These are phyloP conservation scores for Knoxdaviesia capensis DNA, from an alignment of 2,329 filamentous ascomycete species.

Conservation along the genomic window DNA sequence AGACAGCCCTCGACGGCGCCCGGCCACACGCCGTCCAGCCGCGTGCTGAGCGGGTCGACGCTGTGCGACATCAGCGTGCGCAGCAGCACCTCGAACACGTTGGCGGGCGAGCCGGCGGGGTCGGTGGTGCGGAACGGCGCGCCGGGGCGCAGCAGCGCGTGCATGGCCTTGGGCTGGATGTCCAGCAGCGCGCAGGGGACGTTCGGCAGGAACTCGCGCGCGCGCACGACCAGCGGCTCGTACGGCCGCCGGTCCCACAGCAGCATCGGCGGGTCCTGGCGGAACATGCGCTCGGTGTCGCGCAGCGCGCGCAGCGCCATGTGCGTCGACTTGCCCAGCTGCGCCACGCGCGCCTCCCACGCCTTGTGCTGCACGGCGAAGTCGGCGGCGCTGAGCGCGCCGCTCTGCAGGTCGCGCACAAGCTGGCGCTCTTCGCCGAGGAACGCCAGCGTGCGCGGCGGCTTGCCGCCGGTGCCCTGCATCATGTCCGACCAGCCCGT, in stretches of 20 bases:
- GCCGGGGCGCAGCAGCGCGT: constrained; percentile 24
- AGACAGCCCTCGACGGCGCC: constrained; percentile 36
- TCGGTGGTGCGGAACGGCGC: constrained; percentile 17
- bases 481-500: too few relatives aligned
- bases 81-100: constrained; percentile 23
- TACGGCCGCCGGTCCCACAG: constrained; percentile 49
- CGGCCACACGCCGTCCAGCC: constrained; percentile 34
- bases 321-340: constrained; percentile 6
- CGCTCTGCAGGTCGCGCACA: constrained; percentile 1
- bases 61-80: constrained; percentile 18
- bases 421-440: neutral
- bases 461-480: too few relatives aligned
- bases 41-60: constrained; percentile 17
- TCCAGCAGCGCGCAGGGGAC: constrained; percentile 40
- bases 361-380: constrained; percentile 12
- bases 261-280: constrained; percentile 29
- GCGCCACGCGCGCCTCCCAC: neutral
- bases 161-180: constrained; percentile 37
- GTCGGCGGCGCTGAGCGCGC: constrained; percentile 6
- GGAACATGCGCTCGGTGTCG: constrained; percentile 33
- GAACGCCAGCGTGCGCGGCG: neutral
- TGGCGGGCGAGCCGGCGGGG: constrained; percentile 28
- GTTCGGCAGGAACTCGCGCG: constrained; percentile 47
- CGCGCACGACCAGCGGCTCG: constrained; percentile 42
- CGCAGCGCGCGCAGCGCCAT: constrained; percentile 18